Conservation (phyloP, 345 rosid species). For the Citrus trifoliata region DNA sequence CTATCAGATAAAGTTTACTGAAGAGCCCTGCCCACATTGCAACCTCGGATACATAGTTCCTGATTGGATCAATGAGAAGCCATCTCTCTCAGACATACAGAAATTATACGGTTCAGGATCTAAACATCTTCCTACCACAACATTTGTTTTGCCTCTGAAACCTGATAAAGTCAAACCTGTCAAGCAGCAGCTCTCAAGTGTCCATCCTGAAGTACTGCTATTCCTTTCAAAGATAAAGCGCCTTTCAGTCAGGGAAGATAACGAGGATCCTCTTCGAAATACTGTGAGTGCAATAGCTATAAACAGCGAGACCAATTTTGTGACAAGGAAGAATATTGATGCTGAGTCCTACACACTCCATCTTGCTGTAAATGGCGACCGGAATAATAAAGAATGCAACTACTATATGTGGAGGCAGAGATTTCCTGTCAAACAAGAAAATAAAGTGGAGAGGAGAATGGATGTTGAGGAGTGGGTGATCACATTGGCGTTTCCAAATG, state of each 20-base stretch:
- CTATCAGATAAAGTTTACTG: conserved; percentile 60
- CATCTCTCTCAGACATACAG: conserved; percentile 39
- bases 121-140: conserved; percentile 48
- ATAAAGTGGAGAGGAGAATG: conserved; percentile 57
- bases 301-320: conserved; percentile 44
- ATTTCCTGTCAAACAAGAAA: conserved; percentile 54
- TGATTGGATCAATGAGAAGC: conserved; percentile 70
- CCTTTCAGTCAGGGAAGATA: conserved; percentile 61
- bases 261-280: conserved; percentile 32
- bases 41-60: conserved; percentile 69
- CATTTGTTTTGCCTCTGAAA: conserved; percentile 59
- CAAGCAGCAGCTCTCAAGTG: conserved; percentile 58
- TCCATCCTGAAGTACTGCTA: conserved; percentile 64
- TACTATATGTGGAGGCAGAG: conserved; percentile 74
- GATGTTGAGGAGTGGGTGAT: conserved; percentile 64
- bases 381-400: conserved; percentile 32
- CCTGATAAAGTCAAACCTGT: conserved; percentile 61
- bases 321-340: conserved; percentile 62
- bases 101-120: conserved; percentile 45
- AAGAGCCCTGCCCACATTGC: conserved; percentile 61
- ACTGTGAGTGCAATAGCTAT: conserved; percentile 53
- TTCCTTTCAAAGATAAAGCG: conserved; percentile 63
- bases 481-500: conserved; percentile 68
- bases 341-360: conserved; percentile 65
- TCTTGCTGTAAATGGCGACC: conserved; percentile 36